These are phyloP conservation scores for Penicillium manginii DNA, from an alignment of 495 filamentous ascomycete genomes.

Conservation along the genomic window DNA sequence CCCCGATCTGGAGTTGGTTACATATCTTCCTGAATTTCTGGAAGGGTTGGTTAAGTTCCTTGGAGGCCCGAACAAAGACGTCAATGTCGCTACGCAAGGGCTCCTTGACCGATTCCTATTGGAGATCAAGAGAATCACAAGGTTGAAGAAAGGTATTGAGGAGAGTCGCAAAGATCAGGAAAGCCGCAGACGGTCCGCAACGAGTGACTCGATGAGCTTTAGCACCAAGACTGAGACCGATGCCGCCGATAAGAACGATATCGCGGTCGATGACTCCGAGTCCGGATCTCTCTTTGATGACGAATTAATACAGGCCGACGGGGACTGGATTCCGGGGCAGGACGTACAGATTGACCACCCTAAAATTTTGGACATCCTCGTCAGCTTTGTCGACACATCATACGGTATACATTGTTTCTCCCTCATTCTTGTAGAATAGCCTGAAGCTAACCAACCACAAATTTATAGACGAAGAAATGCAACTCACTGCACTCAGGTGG, in stretches of 20 bases:
- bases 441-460: slow-evolving; percentile 8
- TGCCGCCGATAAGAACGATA: slow-evolving; percentile 47
- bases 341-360: slow-evolving; percentile 94
- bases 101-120: slow-evolving; percentile 90
- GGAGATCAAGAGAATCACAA: slow-evolving; percentile 93
- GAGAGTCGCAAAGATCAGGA: slow-evolving; percentile 77
- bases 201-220: slow-evolving; percentile 64
- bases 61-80: slow-evolving; percentile 87
- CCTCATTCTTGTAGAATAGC: neutral
- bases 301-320: slow-evolving; percentile 68
- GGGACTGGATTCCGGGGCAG: slow-evolving; percentile 96
- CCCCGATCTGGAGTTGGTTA: slow-evolving; percentile 93
- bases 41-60: slow-evolving; percentile 90
- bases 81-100: slow-evolving; percentile 86
- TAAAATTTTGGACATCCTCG: slow-evolving; percentile 88
- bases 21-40: slow-evolving; percentile 88
- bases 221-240: slow-evolving; percentile 45
- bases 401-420: slow-evolving; percentile 59
- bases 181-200: slow-evolving; percentile 66
- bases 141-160: slow-evolving; percentile 87
- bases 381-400: slow-evolving; percentile 84
- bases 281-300: slow-evolving; percentile 64
- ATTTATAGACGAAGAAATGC: slow-evolving; percentile 76
- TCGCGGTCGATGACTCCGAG: slow-evolving; percentile 58
- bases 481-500: slow-evolving; percentile 91